These are phyloP conservation scores for Moniliophthora roreri DNA, from an alignment of 1,284 basidiomycete genomes.

Conservation along the genomic window DNA sequence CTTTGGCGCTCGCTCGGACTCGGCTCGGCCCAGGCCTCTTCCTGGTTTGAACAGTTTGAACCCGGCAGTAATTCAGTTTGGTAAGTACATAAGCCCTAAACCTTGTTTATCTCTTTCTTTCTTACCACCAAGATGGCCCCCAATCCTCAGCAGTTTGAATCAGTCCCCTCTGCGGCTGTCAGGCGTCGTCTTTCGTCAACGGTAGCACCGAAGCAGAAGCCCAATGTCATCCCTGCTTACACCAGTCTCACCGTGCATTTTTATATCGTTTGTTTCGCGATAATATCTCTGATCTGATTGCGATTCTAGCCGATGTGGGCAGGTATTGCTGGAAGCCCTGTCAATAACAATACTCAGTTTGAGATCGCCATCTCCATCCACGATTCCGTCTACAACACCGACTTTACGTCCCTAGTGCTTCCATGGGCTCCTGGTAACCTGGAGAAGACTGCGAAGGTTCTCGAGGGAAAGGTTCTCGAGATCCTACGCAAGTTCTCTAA, in stretches of 20 bases:
- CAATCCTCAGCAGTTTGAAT: conserved; percentile 50
- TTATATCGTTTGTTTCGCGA: conserved; percentile 13
- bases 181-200: conserved; percentile 67
- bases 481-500: conserved; percentile 65
- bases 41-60: conserved; percentile 14
- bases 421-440: conserved; percentile 47
- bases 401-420: conserved; percentile 59
- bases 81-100: conserved; percentile 31
- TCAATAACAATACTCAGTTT: conserved; percentile 57
- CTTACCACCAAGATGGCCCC: conserved; percentile 40
- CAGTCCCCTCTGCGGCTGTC: conserved; percentile 58
- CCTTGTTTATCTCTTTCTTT: conserved; percentile 12
- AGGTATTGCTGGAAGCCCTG: conserved; percentile 62
- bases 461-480: conserved; percentile 61
- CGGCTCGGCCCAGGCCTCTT: background rate
- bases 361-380: conserved; percentile 77
- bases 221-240: conserved; percentile 50
- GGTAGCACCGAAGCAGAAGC: conserved; percentile 43
- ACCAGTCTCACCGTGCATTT: conserved; percentile 63
- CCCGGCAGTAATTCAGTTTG: conserved; percentile 1
- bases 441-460: conserved; percentile 51
- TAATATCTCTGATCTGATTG: conserved; percentile 19
- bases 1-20: background rate
- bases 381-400: conserved; percentile 79
- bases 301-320: conserved; percentile 77